Evolutionary conservation across 805 yeast species (phyloP).

Genomic region (Metschnikowia orientalis): DNA sequence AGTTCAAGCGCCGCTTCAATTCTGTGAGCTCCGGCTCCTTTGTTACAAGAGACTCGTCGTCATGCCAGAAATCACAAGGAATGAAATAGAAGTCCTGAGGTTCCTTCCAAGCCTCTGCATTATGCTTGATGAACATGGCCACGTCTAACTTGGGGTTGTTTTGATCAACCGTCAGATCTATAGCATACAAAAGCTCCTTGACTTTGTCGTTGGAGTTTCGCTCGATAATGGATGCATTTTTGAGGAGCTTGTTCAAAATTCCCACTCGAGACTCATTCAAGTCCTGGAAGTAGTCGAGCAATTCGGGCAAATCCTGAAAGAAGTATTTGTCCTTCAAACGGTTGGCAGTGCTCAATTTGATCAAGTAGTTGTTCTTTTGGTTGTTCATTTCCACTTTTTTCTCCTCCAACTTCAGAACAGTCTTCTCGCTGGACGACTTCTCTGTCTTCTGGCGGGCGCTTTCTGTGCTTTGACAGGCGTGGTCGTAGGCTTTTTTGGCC

Average conservation of each 20-base stretch:
- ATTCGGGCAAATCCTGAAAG: slow-evolving; percentile 90
- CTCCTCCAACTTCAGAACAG: slow-evolving; percentile 51
- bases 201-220: slow-evolving; percentile 41
- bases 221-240: slow-evolving; percentile 60
- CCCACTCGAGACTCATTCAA: slow-evolving; percentile 74
- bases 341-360: slow-evolving; percentile 79
- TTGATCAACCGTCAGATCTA: slow-evolving; percentile 56
- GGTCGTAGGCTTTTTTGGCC: slow-evolving; percentile 75
- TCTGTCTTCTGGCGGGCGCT: slow-evolving; percentile 69
- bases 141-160: slow-evolving; percentile 75
- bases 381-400: slow-evolving; percentile 78
- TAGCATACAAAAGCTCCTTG: slow-evolving; percentile 46
- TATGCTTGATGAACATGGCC: slow-evolving; percentile 91
- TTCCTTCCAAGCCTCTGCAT: slow-evolving; percentile 69
- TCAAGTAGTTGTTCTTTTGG: slow-evolving; percentile 78
- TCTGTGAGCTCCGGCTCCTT: slow-evolving; percentile 55
- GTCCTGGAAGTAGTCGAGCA: slow-evolving; percentile 79
- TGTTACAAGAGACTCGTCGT: slow-evolving; percentile 71
- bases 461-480: slow-evolving; percentile 77
- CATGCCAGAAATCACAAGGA: slow-evolving; percentile 96
- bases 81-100: slow-evolving; percentile 81
- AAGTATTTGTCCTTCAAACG: slow-evolving; percentile 88
- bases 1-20: slow-evolving; percentile 49
- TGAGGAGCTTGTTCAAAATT: slow-evolving; percentile 64
- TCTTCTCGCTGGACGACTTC: slow-evolving; percentile 47